Evolutionary conservation across 352 stramenopile species (phyloP).

Genomic region (Phytophthora sp.): DNA sequence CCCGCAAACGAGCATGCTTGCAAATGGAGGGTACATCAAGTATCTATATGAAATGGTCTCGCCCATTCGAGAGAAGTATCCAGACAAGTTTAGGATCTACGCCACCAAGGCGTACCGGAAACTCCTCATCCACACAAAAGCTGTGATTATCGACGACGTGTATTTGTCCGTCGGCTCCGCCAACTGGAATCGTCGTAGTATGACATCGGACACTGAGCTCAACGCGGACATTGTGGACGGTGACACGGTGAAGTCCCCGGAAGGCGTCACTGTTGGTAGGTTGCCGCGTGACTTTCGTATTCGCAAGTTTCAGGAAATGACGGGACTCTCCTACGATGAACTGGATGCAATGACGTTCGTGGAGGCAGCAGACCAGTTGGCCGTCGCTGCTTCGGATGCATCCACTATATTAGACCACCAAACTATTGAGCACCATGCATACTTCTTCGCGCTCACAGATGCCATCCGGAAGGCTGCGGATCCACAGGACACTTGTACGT

Average conservation of each 20-base stretch:
- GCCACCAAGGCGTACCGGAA: slow-evolving; percentile 31
- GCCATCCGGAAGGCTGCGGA: slow-evolving; percentile 15
- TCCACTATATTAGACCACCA: slow-evolving; percentile 33
- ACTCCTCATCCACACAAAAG: slow-evolving; percentile 62
- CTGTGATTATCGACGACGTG: slow-evolving; percentile 66
- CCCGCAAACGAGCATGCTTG: slow-evolving; percentile 30
- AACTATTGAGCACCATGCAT: slow-evolving; percentile 14
- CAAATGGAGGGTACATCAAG: slow-evolving; percentile 45
- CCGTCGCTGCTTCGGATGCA: slow-evolving; percentile 21
- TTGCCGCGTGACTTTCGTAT: slow-evolving; percentile 62
- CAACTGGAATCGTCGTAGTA: slow-evolving; percentile 64
- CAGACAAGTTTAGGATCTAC: slow-evolving; percentile 44
- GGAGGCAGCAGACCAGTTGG: slow-evolving; percentile 45
- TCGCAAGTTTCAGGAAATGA: slow-evolving; percentile 67
- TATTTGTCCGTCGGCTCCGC: slow-evolving; percentile 60
- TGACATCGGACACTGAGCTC: slow-evolving; percentile 63
- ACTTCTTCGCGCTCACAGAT: slow-evolving; percentile 18
- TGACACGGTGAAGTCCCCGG: slow-evolving; percentile 22
- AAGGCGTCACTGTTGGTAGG: slow-evolving; percentile 39
- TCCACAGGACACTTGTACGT: slow-evolving; percentile 24
- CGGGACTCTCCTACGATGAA: slow-evolving; percentile 39
- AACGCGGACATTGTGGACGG: slow-evolving; percentile 58
- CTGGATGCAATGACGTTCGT: slow-evolving; percentile 54
- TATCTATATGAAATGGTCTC: slow-evolving; percentile 61
- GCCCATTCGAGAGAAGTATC: slow-evolving; percentile 44